These are phyloP conservation scores for Colletotrichum chlorophyti DNA, from an alignment of 2,329 filamentous ascomycete species.

Conservation along the genomic window DNA sequence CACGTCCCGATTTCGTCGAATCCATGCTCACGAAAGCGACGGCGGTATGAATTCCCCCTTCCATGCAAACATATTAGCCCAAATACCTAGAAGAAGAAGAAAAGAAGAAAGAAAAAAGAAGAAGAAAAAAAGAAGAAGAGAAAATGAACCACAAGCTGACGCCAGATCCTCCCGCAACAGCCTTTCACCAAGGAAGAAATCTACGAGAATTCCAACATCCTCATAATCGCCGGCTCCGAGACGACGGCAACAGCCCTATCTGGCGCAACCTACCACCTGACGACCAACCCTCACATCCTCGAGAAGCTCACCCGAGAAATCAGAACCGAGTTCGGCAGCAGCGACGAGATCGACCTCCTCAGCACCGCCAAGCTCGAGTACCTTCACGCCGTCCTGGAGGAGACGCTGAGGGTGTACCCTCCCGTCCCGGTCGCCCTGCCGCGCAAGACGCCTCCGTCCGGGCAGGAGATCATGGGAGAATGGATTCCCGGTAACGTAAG, in stretches of 20 bases:
- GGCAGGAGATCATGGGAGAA: slow-evolving; percentile 38
- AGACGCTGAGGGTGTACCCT: slow-evolving; percentile 50
- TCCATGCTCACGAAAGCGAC: slow-evolving; percentile 27
- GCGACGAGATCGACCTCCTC: slow-evolving; percentile 44
- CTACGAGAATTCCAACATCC: slow-evolving; percentile 29
- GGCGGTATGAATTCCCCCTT: background rate
- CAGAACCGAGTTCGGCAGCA: slow-evolving; percentile 38
- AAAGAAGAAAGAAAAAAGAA: too few species aligned
- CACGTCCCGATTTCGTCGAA: slow-evolving; percentile 30
- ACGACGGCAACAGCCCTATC: slow-evolving; percentile 41
- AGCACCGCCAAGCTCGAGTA: slow-evolving; percentile 42
- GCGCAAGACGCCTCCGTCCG: slow-evolving; percentile 37
- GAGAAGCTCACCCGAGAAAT: slow-evolving; percentile 45
- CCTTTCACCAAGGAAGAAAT: slow-evolving; percentile 24
- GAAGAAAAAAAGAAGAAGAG: too few species aligned
- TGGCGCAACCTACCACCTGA: slow-evolving; percentile 37
- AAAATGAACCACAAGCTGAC: too few species aligned
- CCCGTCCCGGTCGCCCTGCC: slow-evolving; percentile 34
- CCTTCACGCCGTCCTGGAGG: slow-evolving; percentile 48
- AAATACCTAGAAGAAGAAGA: too few species aligned
- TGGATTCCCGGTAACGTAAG: slow-evolving; percentile 41
- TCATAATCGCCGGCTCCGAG: slow-evolving; percentile 44
- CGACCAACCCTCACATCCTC: slow-evolving; percentile 37
- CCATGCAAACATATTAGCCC: background rate
- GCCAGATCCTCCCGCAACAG: slow-evolving; percentile 4